Percentiles rank a stretch among this genome's conserved stretches.
Evolutionary conservation across 148 eudicot species (phyloP).

Genomic region (Rhododendron ferrugineum): DNA sequence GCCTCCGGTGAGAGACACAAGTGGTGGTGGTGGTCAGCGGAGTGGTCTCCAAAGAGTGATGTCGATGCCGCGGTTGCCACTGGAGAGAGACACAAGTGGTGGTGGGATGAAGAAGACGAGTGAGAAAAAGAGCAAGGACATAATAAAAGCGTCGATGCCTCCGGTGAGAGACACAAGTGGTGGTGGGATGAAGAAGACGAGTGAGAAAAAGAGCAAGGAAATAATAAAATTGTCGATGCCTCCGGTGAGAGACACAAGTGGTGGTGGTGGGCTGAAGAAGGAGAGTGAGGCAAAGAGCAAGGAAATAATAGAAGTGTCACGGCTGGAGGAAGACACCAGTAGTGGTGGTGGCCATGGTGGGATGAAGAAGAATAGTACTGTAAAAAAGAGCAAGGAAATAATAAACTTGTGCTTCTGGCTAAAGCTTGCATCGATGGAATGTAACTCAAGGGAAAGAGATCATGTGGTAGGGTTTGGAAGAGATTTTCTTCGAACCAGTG

Average conservation of each 20-base stretch:
- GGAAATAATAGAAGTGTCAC: not conserved
- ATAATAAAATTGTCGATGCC: not conserved
- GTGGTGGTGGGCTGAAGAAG: not conserved
- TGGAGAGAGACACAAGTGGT: no score
- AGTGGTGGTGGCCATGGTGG: not conserved
- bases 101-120: no score
- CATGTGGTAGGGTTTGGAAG: constrained; percentile 11
- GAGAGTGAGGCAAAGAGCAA: not conserved
- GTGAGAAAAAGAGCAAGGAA: not conserved
- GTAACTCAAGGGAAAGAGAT: constrained; percentile 13
- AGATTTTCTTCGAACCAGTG: not conserved
- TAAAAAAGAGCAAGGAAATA: not conserved
- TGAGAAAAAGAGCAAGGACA: no score
- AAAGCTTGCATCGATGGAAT: constrained; percentile 2
- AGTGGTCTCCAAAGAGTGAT: no score
- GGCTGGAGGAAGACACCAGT: not conserved
- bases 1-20: not conserved
- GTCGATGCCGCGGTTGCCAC: no score
- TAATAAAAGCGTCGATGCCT: no score
- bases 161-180: not conserved
- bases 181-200: not conserved
- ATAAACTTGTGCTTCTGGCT: not conserved
- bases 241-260: not conserved
- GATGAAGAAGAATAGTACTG: not conserved
- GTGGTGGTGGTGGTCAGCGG: not conserved